phyloP scores from a whole-genome alignment of 2,329 filamentous ascomycete genomes.

The Aureobasidium namibiae region DNA sequence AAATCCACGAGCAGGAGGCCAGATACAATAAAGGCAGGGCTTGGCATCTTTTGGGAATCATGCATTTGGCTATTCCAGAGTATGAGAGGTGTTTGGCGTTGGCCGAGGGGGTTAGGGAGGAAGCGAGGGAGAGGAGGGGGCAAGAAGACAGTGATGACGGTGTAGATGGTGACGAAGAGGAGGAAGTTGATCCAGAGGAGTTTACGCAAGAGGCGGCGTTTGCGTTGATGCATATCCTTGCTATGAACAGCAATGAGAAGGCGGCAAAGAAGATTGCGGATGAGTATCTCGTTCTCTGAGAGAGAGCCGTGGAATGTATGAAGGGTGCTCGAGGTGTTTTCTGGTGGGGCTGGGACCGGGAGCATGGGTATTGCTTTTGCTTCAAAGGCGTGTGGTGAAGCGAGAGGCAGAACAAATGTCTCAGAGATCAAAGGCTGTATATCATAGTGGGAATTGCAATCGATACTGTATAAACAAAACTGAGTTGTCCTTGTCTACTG shows the following conservation, averaged over 20 bases:
- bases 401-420: not conserved
- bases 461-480: too few relatives aligned
- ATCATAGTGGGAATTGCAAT: not conserved
- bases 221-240: constrained; percentile 61
- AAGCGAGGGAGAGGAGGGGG: constrained; percentile 24
- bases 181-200: constrained; percentile 40
- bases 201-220: constrained; percentile 65
- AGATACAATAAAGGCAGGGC: constrained; percentile 72
- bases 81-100: constrained; percentile 56
- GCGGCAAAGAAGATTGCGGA: constrained; percentile 54
- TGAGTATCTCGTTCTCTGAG: constrained; percentile 40
- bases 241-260: constrained; percentile 53
- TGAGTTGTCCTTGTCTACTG: not conserved
- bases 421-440: not conserved
- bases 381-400: not conserved
- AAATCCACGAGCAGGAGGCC: constrained; percentile 58
- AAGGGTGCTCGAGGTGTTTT: not conserved
- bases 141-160: not conserved
- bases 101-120: constrained; percentile 36
- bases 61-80: constrained; percentile 61
- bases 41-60: constrained; percentile 67
- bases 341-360: not conserved
- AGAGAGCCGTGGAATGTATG: too few relatives aligned
- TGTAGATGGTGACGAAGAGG: not conserved
- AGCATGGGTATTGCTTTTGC: too few relatives aligned